A percentile compares a stretch with the other conserved stretches of the same genome.
Evolutionary conservation across 805 yeast species (phyloP).

Genomic region (Candida jianshihensis): DNA sequence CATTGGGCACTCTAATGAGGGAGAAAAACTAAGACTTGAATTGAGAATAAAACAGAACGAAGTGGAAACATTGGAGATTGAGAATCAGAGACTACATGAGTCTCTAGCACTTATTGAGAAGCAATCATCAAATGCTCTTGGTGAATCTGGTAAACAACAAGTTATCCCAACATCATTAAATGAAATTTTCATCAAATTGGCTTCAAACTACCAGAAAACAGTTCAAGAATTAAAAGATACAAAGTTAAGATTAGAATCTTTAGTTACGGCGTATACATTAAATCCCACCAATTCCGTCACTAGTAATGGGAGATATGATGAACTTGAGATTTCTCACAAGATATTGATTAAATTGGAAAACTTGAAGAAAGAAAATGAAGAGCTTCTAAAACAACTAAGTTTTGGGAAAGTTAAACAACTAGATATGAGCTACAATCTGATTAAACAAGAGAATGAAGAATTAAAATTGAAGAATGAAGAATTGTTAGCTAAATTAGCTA

Average conservation of each 20-base stretch:
- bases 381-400: slow-evolving; percentile 61
- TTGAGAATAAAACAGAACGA: slow-evolving; percentile 49
- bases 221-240: slow-evolving; percentile 52
- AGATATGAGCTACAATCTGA: slow-evolving; percentile 58
- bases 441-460: slow-evolving; percentile 44
- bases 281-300: slow-evolving; percentile 42
- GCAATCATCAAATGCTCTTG: background rate
- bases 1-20: slow-evolving; percentile 11
- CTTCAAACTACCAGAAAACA: slow-evolving; percentile 39
- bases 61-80: slow-evolving; percentile 38
- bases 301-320: slow-evolving; percentile 59
- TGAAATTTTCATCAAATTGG: slow-evolving; percentile 41
- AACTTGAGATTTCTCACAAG: slow-evolving; percentile 68
- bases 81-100: slow-evolving; percentile 32
- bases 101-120: slow-evolving; percentile 5
- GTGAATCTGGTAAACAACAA: slow-evolving; percentile 11
- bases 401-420: slow-evolving; percentile 71
- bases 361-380: slow-evolving; percentile 63
- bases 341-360: slow-evolving; percentile 54
- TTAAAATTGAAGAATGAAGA: slow-evolving; percentile 27
- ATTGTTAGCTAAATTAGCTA: background rate
- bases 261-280: slow-evolving; percentile 47
- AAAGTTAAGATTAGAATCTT: slow-evolving; percentile 54
- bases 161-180: slow-evolving; percentile 38
- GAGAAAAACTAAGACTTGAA: slow-evolving; percentile 40